phyloP scores from a whole-genome alignment of 75 land plant genomes.

The Selaginella tamariscina region DNA sequence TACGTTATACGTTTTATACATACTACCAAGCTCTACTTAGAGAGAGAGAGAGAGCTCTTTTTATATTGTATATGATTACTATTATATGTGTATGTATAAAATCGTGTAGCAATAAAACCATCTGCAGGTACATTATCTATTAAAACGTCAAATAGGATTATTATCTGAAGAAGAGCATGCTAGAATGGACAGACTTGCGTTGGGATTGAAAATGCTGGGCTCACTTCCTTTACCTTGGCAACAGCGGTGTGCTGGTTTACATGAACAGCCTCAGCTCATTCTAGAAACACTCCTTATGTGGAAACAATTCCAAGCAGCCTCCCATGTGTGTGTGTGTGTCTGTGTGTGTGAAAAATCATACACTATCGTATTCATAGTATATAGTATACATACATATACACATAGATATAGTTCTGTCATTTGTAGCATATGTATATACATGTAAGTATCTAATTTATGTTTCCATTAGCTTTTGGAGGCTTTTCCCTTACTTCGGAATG shows the following conservation, averaged over 20 bases:
- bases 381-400: no score
- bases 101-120: neutral
- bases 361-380: no score
- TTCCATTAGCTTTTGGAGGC: slow-evolving; percentile 85
- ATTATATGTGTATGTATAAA: no score
- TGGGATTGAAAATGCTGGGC: slow-evolving; percentile 82
- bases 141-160: slow-evolving; percentile 64
- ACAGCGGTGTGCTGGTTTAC: slow-evolving; percentile 89
- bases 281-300: slow-evolving; percentile 92
- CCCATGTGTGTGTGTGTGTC: no score
- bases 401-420: no score
- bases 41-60: neutral
- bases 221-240: slow-evolving; percentile 93
- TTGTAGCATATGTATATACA: no score
- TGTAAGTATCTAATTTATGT: slow-evolving; percentile 13
- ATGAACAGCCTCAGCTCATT: slow-evolving; percentile 90
- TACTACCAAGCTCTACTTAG: neutral
- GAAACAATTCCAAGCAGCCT: slow-evolving; percentile 91
- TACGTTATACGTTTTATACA: slow-evolving; percentile 21
- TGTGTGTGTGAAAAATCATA: no score
- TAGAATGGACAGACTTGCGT: slow-evolving; percentile 69
- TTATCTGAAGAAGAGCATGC: slow-evolving; percentile 61
- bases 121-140: slow-evolving; percentile 82
- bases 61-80: neutral
- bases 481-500: slow-evolving; percentile 83